These are phyloP conservation scores for Verbascum thapsus DNA, from an alignment of 257 asterid genomes.

Conservation along the genomic window DNA sequence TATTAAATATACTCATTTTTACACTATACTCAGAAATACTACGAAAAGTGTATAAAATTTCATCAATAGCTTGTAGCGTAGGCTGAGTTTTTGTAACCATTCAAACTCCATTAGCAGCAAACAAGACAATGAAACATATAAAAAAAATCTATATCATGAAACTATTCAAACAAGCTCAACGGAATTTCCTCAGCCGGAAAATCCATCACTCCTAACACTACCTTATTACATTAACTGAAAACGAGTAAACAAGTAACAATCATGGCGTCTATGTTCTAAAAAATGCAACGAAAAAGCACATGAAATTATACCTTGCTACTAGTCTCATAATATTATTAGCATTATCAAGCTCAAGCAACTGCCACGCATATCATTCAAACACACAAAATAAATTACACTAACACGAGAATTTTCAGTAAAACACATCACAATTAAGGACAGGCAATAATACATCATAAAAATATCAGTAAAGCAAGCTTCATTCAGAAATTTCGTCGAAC, in stretches of 20 bases:
- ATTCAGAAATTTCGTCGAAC: slow-evolving; percentile 18
- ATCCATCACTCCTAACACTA: too few species aligned
- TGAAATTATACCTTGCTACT: not conserved
- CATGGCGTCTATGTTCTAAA: not conserved
- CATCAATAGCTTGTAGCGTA: too few species aligned
- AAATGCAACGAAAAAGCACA: not conserved
- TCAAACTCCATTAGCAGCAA: too few species aligned
- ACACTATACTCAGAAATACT: too few species aligned
- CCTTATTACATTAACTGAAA: not conserved
- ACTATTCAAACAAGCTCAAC: too few species aligned
- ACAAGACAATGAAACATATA: too few species aligned
- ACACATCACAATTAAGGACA: not conserved
- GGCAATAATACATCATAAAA: not conserved
- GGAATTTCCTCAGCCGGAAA: too few species aligned
- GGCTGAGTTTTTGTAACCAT: too few species aligned
- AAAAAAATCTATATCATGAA: not conserved
- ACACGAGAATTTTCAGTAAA: not conserved
- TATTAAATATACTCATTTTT: too few species aligned
- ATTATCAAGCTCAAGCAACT: not conserved
- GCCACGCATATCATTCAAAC: not conserved
- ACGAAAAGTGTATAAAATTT: not conserved
- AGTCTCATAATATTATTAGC: not conserved
- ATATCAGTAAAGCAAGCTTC: not conserved
- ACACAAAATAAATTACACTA: not conserved
- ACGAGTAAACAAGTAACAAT: not conserved